Percentiles rank a stretch among this genome's conserved stretches.
phyloP scores from a whole-genome alignment of 495 filamentous ascomycete species.

The Annulohypoxylon maeteangense region DNA sequence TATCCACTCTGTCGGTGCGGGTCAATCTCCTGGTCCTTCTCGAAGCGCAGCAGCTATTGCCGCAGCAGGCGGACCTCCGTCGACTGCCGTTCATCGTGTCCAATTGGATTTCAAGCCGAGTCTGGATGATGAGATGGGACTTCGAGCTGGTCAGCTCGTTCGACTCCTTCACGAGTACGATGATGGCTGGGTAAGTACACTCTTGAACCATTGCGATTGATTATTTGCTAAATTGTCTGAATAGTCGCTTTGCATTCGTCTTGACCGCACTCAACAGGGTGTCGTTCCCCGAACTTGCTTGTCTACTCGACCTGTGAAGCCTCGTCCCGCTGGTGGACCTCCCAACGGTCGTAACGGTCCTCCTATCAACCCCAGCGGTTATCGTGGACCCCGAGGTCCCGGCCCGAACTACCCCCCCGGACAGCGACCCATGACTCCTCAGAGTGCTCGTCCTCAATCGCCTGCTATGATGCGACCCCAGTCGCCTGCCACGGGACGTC shows the following conservation, averaged over 20 bases:
- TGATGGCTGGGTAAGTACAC: slow-evolving; percentile 89
- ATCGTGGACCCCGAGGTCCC: slow-evolving; percentile 58
- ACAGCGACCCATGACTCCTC: slow-evolving; percentile 58
- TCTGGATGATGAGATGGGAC: slow-evolving; percentile 87
- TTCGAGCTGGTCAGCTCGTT: slow-evolving; percentile 82
- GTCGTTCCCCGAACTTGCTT: slow-evolving; percentile 94
- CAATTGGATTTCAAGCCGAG: slow-evolving; percentile 96
- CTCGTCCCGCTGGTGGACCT: slow-evolving; percentile 65
- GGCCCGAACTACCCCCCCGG: slow-evolving; percentile 59
- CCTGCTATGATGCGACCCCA: slow-evolving; percentile 49
- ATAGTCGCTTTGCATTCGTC: slow-evolving; percentile 87
- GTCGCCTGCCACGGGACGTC: slow-evolving; percentile 55
- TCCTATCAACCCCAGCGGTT: slow-evolving; percentile 50
- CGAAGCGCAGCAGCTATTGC: slow-evolving; percentile 62
- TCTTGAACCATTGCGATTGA: background rate
- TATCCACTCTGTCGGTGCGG: slow-evolving; percentile 61
- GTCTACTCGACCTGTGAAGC: slow-evolving; percentile 91
- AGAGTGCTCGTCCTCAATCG: slow-evolving; percentile 55
- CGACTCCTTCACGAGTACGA: slow-evolving; percentile 95
- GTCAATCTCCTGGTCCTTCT: slow-evolving; percentile 56
- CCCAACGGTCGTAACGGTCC: slow-evolving; percentile 54
- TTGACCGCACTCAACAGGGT: slow-evolving; percentile 91
- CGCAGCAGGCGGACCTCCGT: slow-evolving; percentile 65
- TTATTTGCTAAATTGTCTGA: slow-evolving; percentile 51
- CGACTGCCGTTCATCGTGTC: slow-evolving; percentile 80